Conservation (phyloP, 208 protist genomes). For the Trypanosoma brucei region DNA sequence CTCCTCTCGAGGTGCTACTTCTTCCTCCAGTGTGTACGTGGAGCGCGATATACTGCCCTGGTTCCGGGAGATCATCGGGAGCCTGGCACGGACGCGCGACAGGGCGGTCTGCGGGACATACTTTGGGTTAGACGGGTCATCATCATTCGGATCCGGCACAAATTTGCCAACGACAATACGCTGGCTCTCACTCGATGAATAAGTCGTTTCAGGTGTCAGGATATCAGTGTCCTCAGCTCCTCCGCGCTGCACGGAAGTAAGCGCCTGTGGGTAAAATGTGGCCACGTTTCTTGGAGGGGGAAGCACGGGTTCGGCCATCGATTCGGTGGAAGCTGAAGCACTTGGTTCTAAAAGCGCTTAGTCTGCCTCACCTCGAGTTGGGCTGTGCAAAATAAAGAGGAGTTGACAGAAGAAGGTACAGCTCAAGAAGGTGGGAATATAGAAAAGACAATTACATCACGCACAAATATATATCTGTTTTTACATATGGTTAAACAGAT, state of each 20-base stretch:
- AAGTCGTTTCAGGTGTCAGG: slow-evolving; percentile 44
- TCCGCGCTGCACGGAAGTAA: slow-evolving; percentile 52
- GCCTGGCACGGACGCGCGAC: neutral
- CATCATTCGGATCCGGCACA: slow-evolving; percentile 58
- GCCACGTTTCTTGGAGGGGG: slow-evolving; percentile 8
- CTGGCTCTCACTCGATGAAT: slow-evolving; percentile 33
- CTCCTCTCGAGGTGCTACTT: neutral
- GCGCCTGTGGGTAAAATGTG: slow-evolving; percentile 67
- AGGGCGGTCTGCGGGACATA: slow-evolving; percentile 26
- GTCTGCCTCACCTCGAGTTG: neutral
- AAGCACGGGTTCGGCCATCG: slow-evolving; percentile 18
- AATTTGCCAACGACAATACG: slow-evolving; percentile 68
- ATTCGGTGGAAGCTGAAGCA: neutral
- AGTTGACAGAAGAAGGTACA: no score
- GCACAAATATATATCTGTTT: no score
- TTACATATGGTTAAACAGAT: no score
- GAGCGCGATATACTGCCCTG: slow-evolving; percentile 9
- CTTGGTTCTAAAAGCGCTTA: neutral
- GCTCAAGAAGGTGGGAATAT: no score
- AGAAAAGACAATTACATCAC: no score
- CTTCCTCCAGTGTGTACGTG: slow-evolving; percentile 2
- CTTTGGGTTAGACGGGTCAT: slow-evolving; percentile 79
- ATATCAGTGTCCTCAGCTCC: slow-evolving; percentile 47
- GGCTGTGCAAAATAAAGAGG: no score
- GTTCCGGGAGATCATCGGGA: slow-evolving; percentile 3